Evolutionary conservation across 2,329 filamentous ascomycete species (phyloP).

Genomic region (Fusarium brevicatenulatum): DNA sequence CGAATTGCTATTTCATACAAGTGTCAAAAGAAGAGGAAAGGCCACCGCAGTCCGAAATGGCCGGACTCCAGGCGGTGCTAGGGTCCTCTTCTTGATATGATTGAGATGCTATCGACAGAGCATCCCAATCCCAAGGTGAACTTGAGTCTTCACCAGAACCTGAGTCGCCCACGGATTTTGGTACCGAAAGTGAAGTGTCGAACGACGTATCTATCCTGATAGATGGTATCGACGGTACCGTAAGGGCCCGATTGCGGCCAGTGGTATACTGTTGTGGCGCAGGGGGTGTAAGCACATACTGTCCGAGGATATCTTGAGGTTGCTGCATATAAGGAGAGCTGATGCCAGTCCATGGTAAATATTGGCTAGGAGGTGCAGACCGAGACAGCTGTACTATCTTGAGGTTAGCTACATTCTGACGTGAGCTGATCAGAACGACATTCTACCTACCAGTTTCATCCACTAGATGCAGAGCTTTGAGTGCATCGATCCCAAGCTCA

Average conservation of each 20-base stretch:
- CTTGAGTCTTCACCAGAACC: conserved; percentile 30
- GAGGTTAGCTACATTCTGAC: background rate
- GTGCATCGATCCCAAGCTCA: conserved; percentile 22
- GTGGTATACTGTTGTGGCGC: background rate
- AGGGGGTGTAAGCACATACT: conserved; percentile 2
- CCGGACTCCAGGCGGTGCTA: conserved; percentile 17
- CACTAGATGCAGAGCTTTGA: conserved; percentile 23
- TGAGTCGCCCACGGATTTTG: conserved; percentile 14
- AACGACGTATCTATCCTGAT: conserved; percentile 27
- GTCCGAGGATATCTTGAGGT: background rate
- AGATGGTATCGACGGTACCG: conserved; percentile 13
- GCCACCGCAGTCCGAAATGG: conserved; percentile 16
- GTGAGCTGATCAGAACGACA: background rate
- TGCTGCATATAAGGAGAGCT: conserved; percentile 8
- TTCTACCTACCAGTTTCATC: conserved; percentile 24
- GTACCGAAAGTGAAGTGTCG: background rate
- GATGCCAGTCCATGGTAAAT: conserved; percentile 1
- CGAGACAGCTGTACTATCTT: conserved; percentile 9
- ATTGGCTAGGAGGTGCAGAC: conserved; percentile 29
- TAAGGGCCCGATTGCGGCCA: conserved; percentile 9
- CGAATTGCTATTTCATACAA: conserved; percentile 16
- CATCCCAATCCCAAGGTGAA: conserved; percentile 33
- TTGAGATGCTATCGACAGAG: conserved; percentile 15
- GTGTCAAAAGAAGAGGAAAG: conserved; percentile 19
- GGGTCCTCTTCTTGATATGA: conserved; percentile 29